Conservation (phyloP, 2,329 filamentous ascomycete species). For the Furcasterigmium furcatum region DNA sequence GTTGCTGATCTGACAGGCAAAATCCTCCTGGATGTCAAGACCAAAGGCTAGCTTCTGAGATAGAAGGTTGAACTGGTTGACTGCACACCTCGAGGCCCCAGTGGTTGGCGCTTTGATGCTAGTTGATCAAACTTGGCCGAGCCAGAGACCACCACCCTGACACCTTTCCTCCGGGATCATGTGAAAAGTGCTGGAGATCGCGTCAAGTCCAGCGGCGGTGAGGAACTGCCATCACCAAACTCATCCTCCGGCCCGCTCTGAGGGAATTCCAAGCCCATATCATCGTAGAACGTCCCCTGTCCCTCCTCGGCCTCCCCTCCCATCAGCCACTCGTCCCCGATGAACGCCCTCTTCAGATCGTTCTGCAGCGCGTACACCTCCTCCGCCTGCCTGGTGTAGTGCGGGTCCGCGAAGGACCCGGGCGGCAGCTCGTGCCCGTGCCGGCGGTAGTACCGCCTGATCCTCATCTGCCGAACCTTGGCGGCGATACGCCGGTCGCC, state of each 20-base stretch:
- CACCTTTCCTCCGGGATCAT: too few relatives aligned
- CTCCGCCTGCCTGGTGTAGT: background rate
- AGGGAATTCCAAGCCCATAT: background rate
- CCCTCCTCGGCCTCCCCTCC: conserved; percentile 2
- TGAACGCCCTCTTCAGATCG: conserved; percentile 1
- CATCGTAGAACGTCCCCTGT: conserved; percentile 3
- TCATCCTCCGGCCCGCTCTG: conserved; percentile 3
- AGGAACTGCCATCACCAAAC: too few relatives aligned
- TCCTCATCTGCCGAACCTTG: conserved; percentile 2
- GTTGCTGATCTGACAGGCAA: too few relatives aligned
- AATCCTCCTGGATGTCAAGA: too few relatives aligned
- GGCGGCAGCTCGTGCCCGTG: background rate
- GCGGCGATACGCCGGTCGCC: background rate
- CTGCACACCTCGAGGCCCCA: too few relatives aligned
- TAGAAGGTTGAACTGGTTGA: too few relatives aligned
- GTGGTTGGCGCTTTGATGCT: too few relatives aligned
- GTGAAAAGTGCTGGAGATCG: too few relatives aligned
- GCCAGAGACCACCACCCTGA: too few relatives aligned
- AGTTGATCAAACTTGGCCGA: too few relatives aligned
- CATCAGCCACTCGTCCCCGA: conserved; percentile 5
- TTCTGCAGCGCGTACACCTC: conserved; percentile 2
- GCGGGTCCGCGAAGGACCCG: background rate
- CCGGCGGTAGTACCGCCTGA: conserved; percentile 1
- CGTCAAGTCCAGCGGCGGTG: too few relatives aligned
- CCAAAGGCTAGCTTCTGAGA: too few relatives aligned